Evolutionary conservation across 192 early-diverging fungal genomes (phyloP).

Genomic region (Oehlia diaphana): DNA sequence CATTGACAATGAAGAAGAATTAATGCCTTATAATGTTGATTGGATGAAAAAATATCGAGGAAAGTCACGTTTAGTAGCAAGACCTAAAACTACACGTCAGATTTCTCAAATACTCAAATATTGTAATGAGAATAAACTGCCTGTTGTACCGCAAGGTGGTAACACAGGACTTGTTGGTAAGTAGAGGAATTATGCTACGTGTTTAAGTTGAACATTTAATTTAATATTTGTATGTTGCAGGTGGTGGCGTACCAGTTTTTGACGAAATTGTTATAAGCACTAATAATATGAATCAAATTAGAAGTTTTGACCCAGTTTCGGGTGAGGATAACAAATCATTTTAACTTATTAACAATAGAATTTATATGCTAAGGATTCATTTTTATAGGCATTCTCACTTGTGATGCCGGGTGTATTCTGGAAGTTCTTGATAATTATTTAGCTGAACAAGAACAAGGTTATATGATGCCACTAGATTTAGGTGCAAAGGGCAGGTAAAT

Average conservation of each 20-base stretch:
- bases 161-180: conserved; percentile 93
- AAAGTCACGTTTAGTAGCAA: conserved; percentile 74
- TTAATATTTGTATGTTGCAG: conserved; percentile 14
- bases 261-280: conserved; percentile 91
- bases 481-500: conserved; percentile 73
- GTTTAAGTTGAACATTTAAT: not conserved
- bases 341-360: conserved; percentile 23
- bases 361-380: conserved; percentile 50
- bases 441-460: conserved; percentile 76
- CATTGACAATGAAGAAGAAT: conserved; percentile 56
- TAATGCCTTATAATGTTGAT: conserved; percentile 77
- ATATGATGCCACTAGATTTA: conserved; percentile 92
- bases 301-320: conserved; percentile 69
- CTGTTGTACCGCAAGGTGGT: conserved; percentile 97
- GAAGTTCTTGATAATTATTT: conserved; percentile 87
- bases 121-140: conserved; percentile 81
- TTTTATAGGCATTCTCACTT: conserved; percentile 77
- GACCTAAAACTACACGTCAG: conserved; percentile 83
- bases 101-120: conserved; percentile 84
- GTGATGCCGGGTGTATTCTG: conserved; percentile 91
- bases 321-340: conserved; percentile 26
- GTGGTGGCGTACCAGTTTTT: conserved; percentile 92
- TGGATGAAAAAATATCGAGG: conserved; percentile 97
- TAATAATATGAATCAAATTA: conserved; percentile 77
- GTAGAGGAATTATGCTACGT: not conserved